Conservation (phyloP, 805 yeast species). For the Hanseniaspora meyeri region DNA sequence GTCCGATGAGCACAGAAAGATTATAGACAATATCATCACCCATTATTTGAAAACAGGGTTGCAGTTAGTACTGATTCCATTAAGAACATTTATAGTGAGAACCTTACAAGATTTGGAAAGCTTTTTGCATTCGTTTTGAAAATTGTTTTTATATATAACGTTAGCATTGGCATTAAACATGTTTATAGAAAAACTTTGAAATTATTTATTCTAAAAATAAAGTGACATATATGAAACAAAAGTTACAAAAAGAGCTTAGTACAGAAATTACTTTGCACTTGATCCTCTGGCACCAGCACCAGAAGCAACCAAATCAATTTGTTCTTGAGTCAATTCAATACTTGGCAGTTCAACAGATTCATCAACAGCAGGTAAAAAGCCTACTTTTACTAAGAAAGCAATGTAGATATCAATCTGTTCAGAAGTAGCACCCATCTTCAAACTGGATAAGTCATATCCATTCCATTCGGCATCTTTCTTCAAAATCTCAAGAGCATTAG, state of each 20-base stretch:
- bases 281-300: conserved; percentile 72
- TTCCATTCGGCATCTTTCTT: conserved; percentile 48
- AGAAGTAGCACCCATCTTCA: conserved; percentile 55
- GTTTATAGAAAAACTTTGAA: background rate
- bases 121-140: conserved; percentile 1
- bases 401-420: conserved; percentile 63
- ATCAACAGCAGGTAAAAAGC: conserved; percentile 60
- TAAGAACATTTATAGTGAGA: background rate
- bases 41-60: background rate
- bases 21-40: background rate
- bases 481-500: conserved; percentile 64
- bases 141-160: background rate
- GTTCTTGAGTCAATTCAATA: conserved; percentile 42
- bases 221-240: background rate
- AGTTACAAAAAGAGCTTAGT: too few species aligned
- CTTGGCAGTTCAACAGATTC: conserved; percentile 42
- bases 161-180: background rate
- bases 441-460: conserved; percentile 53
- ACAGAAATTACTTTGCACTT: conserved; percentile 31
- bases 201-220: background rate
- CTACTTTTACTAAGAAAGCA: conserved; percentile 65
- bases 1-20: background rate
- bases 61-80: background rate
- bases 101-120: conserved; percentile 9
- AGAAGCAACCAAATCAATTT: conserved; percentile 42